Conservation (phyloP, 2,329 filamentous ascomycete species). For the Colletotrichum sp. region DNA sequence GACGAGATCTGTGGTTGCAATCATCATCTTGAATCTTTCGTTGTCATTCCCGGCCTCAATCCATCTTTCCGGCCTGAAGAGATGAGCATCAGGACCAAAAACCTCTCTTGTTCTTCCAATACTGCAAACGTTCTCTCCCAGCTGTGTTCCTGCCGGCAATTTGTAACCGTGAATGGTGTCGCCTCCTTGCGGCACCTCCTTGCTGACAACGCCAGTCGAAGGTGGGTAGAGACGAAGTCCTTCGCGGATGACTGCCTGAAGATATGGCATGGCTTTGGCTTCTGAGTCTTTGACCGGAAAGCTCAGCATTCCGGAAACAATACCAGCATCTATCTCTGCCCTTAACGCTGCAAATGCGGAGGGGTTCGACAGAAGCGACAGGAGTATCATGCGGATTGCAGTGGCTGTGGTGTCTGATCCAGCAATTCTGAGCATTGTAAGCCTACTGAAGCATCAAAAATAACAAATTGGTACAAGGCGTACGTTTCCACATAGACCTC, state of each 20-base stretch:
- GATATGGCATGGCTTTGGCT: conserved; percentile 42
- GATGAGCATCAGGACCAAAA: conserved; percentile 50
- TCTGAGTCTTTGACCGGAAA: conserved; percentile 37
- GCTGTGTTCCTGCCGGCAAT: conserved; percentile 40
- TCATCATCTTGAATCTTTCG: conserved; percentile 36
- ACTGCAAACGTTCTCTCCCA: conserved; percentile 46
- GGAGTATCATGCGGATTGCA: conserved; percentile 48
- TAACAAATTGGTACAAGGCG: background rate
- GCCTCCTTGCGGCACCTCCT: conserved; percentile 49
- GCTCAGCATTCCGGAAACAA: conserved; percentile 10
- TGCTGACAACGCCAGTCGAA: conserved; percentile 52
- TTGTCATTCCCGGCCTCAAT: conserved; percentile 37
- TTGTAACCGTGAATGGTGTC: conserved; percentile 37
- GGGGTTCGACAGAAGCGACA: conserved; percentile 56
- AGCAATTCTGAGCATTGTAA: conserved; percentile 25
- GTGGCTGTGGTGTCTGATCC: conserved; percentile 41
- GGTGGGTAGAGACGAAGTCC: conserved; percentile 54
- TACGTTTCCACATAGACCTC: conserved; percentile 28
- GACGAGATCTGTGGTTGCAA: conserved; percentile 41
- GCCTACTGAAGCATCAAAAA: too few species aligned
- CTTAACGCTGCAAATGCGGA: conserved; percentile 49
- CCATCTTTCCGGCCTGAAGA: conserved; percentile 55
- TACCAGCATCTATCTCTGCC: conserved; percentile 48
- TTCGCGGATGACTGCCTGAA: conserved; percentile 59
- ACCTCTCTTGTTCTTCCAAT: conserved; percentile 39